Evolutionary conservation across 2,329 filamentous ascomycete species (phyloP).

Genomic region (Botryosphaeria dothidea): DNA sequence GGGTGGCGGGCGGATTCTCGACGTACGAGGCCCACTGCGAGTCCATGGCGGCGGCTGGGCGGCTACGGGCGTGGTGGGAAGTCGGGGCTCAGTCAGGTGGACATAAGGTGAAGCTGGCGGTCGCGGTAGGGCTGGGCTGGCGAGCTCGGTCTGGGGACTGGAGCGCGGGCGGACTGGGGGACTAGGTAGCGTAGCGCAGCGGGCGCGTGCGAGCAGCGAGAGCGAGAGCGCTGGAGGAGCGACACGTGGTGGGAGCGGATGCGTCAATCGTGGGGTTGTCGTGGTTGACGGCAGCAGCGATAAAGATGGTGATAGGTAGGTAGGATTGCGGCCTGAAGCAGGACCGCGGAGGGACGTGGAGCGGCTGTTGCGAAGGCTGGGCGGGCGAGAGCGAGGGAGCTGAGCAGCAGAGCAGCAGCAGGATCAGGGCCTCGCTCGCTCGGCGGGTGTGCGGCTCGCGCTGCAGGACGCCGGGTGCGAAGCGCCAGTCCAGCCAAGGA

Average conservation of each 20-base stretch:
- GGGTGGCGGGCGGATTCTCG: constrained; percentile 24
- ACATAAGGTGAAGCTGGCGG: constrained; percentile 13
- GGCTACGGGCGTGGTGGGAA: constrained; percentile 16
- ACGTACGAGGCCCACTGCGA: constrained; percentile 20
- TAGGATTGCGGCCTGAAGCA: constrained; percentile 13
- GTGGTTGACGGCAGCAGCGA: constrained; percentile 18
- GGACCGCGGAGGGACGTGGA: background rate
- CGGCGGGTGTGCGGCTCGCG: constrained; percentile 11
- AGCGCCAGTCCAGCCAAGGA: background rate
- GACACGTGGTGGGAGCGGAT: constrained; percentile 23
- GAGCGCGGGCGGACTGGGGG: background rate
- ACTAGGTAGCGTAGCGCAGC: background rate
- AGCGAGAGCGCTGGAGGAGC: background rate
- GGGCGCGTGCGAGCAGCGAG: background rate
- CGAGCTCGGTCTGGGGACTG: background rate
- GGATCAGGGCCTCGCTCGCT: background rate
- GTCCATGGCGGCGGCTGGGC: constrained; percentile 18
- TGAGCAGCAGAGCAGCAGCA: background rate
- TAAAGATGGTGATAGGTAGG: constrained; percentile 20
- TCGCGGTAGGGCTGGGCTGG: background rate
- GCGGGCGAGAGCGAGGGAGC: constrained; percentile 5
- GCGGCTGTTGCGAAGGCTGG: background rate
- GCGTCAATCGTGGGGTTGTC: constrained; percentile 20
- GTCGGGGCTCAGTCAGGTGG: constrained; percentile 5
- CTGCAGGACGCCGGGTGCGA: constrained; percentile 15